Percentiles rank a stretch among this genome's conserved stretches.
These are phyloP conservation scores for Pseudogymnoascus sp. DNA, from an alignment of 2,329 filamentous ascomycete genomes.

Conservation along the genomic window DNA sequence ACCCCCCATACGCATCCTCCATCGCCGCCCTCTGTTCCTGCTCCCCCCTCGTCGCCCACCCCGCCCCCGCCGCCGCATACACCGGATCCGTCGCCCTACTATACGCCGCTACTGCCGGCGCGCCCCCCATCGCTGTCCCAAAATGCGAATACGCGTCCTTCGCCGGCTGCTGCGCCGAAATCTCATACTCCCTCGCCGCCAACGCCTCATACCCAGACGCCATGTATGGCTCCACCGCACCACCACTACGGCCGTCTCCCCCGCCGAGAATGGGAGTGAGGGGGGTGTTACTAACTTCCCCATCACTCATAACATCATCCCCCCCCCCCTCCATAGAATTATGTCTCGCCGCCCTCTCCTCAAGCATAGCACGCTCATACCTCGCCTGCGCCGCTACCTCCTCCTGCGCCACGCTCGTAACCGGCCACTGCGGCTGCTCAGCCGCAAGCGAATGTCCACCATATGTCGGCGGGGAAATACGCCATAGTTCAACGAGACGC, in stretches of 20 bases:
- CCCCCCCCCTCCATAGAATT: slow-evolving; percentile 38
- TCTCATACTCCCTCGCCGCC: slow-evolving; percentile 54
- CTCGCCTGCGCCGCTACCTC: slow-evolving; percentile 48
- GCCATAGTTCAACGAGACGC: slow-evolving; percentile 76
- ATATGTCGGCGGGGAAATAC: slow-evolving; percentile 62
- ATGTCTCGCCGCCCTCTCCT: slow-evolving; percentile 28
- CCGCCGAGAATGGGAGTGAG: slow-evolving; percentile 39
- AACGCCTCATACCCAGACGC: slow-evolving; percentile 67
- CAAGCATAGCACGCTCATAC: slow-evolving; percentile 43
- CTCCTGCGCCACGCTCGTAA: slow-evolving; percentile 45
- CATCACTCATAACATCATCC: slow-evolving; percentile 27
- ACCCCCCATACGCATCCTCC: slow-evolving; percentile 61
- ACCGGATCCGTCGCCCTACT: slow-evolving; percentile 57
- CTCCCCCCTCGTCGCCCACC: slow-evolving; percentile 29
- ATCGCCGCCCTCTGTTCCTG: slow-evolving; percentile 38
- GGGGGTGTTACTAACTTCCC: slow-evolving; percentile 26
- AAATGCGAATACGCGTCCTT: slow-evolving; percentile 39
- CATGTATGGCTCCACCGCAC: slow-evolving; percentile 59
- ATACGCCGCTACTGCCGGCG: slow-evolving; percentile 30
- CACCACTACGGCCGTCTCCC: slow-evolving; percentile 43
- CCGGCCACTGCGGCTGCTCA: slow-evolving; percentile 48
- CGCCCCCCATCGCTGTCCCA: slow-evolving; percentile 32
- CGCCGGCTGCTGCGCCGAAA: slow-evolving; percentile 31
- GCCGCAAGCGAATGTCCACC: slow-evolving; percentile 46
- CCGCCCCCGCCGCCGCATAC: slow-evolving; percentile 33